These are phyloP conservation scores for Phytophthora pistaciae DNA, from an alignment of 352 stramenopile species.

Conservation along the genomic window DNA sequence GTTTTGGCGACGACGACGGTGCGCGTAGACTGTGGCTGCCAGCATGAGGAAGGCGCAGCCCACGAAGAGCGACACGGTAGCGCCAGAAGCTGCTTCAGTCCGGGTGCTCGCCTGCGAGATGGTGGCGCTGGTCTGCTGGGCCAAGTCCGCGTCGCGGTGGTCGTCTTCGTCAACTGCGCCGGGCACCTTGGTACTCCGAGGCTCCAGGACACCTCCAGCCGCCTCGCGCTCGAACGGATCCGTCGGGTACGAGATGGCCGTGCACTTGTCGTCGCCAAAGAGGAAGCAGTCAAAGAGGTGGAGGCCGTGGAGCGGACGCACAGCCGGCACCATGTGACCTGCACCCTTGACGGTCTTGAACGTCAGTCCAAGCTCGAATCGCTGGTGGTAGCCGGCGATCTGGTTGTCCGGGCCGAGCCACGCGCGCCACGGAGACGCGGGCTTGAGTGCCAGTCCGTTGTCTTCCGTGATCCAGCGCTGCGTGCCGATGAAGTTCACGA, in stretches of 20 bases:
- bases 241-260: conserved; percentile 55
- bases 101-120: conserved; percentile 25
- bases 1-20: conserved; percentile 28
- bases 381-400: conserved; percentile 85
- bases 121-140: conserved; percentile 19
- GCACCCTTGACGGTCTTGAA: conserved; percentile 94
- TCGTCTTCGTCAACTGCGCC: conserved; percentile 17
- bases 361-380: conserved; percentile 73
- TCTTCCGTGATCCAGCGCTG: conserved; percentile 74
- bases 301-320: conserved; percentile 70
- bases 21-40: conserved; percentile 26
- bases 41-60: conserved; percentile 36
- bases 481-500: conserved; percentile 89
- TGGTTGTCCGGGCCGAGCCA: conserved; percentile 75
- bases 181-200: conserved; percentile 9
- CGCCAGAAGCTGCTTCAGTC: conserved; percentile 15
- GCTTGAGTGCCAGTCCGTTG: conserved; percentile 50
- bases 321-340: conserved; percentile 88
- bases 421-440: conserved; percentile 51
- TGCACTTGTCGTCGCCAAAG: conserved; percentile 58
- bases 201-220: conserved; percentile 23
- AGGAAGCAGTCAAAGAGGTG: conserved; percentile 84
- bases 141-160: conserved; percentile 19
- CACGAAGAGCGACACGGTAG: conserved; percentile 34
- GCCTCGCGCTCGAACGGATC: conserved; percentile 63